Evolutionary conservation across 2,329 filamentous ascomycete genomes (phyloP).

Genomic region (Diaporthe sp.): DNA sequence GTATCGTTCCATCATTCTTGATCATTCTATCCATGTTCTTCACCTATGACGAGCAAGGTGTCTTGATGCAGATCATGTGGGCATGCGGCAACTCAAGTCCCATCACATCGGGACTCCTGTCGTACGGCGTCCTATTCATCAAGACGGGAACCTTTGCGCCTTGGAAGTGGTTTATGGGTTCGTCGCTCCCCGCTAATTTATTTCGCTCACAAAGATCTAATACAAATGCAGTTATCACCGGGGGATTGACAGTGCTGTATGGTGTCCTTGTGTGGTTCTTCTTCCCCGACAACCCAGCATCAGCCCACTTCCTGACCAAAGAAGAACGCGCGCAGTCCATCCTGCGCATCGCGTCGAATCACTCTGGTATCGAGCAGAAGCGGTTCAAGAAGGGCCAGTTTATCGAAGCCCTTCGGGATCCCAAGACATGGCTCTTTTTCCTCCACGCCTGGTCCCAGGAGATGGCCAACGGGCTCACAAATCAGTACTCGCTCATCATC

Average conservation of each 20-base stretch:
- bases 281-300: slow-evolving; percentile 38
- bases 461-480: slow-evolving; percentile 55
- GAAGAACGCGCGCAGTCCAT: slow-evolving; percentile 52
- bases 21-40: slow-evolving; percentile 53
- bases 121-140: slow-evolving; percentile 51
- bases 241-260: slow-evolving; percentile 41
- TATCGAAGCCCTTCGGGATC: slow-evolving; percentile 43
- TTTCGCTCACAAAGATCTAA: not conserved
- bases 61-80: slow-evolving; percentile 55
- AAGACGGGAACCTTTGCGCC: slow-evolving; percentile 52
- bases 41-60: slow-evolving; percentile 52
- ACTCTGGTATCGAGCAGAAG: slow-evolving; percentile 54
- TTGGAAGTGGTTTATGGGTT: slow-evolving; percentile 57
- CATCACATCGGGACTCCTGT: slow-evolving; percentile 50
- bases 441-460: slow-evolving; percentile 47
- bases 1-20: slow-evolving; percentile 44
- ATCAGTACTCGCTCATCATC: slow-evolving; percentile 59
- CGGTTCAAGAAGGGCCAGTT: slow-evolving; percentile 49
- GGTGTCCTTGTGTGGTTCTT: slow-evolving; percentile 41
- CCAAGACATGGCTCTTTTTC: slow-evolving; percentile 39
- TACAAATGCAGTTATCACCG: slow-evolving; percentile 41
- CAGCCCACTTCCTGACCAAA: slow-evolving; percentile 49
- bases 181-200: not conserved
- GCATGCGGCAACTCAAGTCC: slow-evolving; percentile 53
- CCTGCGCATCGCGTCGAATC: slow-evolving; percentile 51